Conservation (phyloP, 331 rosid species). For the Pyracantha coccinea region DNA sequence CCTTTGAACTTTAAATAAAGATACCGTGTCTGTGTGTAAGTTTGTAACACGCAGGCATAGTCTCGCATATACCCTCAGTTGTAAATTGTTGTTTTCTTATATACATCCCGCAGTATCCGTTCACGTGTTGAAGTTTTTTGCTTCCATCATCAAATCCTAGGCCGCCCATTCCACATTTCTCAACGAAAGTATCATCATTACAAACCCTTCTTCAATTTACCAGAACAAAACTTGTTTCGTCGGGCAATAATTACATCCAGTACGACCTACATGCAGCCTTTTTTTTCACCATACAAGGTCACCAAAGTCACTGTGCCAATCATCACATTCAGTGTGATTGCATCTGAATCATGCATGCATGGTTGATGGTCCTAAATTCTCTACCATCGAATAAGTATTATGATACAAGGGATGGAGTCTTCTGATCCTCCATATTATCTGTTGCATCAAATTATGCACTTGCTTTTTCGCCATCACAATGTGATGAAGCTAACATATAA, state of each 20-base stretch:
- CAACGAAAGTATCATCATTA: constrained; percentile 14
- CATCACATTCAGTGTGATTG: background rate
- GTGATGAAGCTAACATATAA: too few species aligned
- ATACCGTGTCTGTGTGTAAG: background rate
- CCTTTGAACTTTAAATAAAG: background rate
- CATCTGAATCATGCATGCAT: background rate
- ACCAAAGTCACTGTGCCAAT: background rate
- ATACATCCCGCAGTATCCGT: constrained; percentile 59
- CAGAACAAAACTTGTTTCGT: constrained; percentile 5
- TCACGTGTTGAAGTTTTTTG: constrained; percentile 24
- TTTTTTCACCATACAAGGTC: constrained; percentile 2
- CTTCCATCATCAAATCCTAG: background rate
- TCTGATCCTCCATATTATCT: too few species aligned
- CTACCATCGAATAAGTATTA: background rate
- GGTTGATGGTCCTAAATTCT: background rate
- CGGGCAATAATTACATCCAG: constrained; percentile 17
- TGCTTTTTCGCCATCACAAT: too few species aligned
- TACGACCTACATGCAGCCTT: constrained; percentile 31
- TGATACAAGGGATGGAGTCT: too few species aligned
- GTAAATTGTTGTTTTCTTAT: background rate
- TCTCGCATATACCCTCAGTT: too few species aligned
- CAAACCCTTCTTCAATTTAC: constrained; percentile 18
- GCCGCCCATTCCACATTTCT: background rate
- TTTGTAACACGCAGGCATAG: too few species aligned
- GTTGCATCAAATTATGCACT: too few species aligned